A percentile compares a stretch with the other conserved stretches of the same genome.
These are phyloP conservation scores for Graphilbum ipis-grandicollis DNA, from an alignment of 2,329 filamentous ascomycete genomes.

Conservation along the genomic window DNA sequence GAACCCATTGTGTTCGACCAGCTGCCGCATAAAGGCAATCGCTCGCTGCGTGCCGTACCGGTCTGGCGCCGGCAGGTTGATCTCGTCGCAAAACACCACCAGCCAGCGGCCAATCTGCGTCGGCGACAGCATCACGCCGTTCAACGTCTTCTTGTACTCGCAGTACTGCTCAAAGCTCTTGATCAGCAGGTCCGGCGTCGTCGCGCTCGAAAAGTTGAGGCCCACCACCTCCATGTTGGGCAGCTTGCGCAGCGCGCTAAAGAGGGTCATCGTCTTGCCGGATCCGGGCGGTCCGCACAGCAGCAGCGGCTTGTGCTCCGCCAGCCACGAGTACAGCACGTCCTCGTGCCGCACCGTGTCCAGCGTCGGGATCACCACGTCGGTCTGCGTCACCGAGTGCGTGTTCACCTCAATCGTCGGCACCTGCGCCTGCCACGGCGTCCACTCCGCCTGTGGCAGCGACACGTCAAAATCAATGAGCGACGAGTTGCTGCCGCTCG, in stretches of 20 bases:
- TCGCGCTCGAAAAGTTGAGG: conserved; percentile 98
- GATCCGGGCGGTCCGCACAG: conserved; percentile 96
- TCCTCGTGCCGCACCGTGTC: conserved; percentile 97
- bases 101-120: conserved; percentile 96
- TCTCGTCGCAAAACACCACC: conserved; percentile 97
- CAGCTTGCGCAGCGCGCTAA: conserved; percentile 89
- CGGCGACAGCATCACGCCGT: conserved; percentile 86
- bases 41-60: conserved; percentile 95
- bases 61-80: conserved; percentile 94
- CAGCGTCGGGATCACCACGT: conserved; percentile 93
- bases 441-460: conserved; percentile 77
- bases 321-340: conserved; percentile 98
- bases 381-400: conserved; percentile 92
- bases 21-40: conserved; percentile 90
- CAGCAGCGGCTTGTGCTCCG: conserved; percentile 91
- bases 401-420: conserved; percentile 94
- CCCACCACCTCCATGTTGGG: conserved; percentile 99
- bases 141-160: conserved; percentile 97
- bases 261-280: conserved; percentile 99
- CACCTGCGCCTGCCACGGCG: conserved; percentile 85
- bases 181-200: conserved; percentile 90
- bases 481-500: conserved; percentile 24
- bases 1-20: conserved; percentile 98
- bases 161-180: conserved; percentile 99
- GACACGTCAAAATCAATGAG: conserved; percentile 92